Conservation (phyloP, 257 asterid genomes). For the Plantago major region DNA sequence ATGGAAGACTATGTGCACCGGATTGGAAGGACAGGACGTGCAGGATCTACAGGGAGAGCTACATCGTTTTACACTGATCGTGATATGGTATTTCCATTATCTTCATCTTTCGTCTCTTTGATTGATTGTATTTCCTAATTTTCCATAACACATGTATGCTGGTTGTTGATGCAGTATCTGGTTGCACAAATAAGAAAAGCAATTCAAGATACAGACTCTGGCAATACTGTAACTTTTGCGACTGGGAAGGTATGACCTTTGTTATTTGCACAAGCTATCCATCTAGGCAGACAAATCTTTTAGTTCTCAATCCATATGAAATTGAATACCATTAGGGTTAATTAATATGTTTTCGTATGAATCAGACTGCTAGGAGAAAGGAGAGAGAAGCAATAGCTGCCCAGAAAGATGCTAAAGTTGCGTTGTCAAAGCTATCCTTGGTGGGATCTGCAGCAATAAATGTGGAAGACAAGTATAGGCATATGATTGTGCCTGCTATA, state of each 20-base stretch:
- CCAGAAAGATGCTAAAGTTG: conserved; percentile 47
- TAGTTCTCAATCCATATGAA: background rate
- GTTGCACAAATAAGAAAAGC: conserved; percentile 85
- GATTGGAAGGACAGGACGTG: conserved; percentile 93
- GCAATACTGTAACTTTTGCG: conserved; percentile 58
- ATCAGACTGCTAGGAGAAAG: conserved; percentile 72
- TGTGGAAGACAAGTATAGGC: conserved; percentile 70
- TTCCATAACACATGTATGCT: conserved; percentile 10
- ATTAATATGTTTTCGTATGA: conserved; percentile 4
- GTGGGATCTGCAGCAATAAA: conserved; percentile 42
- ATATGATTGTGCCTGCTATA: conserved; percentile 58
- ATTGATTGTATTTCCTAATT: background rate
- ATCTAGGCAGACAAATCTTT: background rate
- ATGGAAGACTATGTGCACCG: conserved; percentile 95
- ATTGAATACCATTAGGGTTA: background rate
- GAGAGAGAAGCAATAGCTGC: conserved; percentile 81
- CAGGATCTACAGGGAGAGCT: conserved; percentile 85
- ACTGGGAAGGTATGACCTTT: conserved; percentile 66
- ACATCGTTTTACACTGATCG: conserved; percentile 81
- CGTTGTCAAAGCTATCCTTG: conserved; percentile 43
- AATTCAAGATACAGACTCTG: conserved; percentile 75
- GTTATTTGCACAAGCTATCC: conserved; percentile 8
- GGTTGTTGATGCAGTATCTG: conserved; percentile 47
- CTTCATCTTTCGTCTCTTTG: background rate
- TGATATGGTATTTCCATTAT: conserved; percentile 51